Conservation (phyloP, 2,329 filamentous ascomycete genomes). For the Pseudogymnoascus sp. region DNA sequence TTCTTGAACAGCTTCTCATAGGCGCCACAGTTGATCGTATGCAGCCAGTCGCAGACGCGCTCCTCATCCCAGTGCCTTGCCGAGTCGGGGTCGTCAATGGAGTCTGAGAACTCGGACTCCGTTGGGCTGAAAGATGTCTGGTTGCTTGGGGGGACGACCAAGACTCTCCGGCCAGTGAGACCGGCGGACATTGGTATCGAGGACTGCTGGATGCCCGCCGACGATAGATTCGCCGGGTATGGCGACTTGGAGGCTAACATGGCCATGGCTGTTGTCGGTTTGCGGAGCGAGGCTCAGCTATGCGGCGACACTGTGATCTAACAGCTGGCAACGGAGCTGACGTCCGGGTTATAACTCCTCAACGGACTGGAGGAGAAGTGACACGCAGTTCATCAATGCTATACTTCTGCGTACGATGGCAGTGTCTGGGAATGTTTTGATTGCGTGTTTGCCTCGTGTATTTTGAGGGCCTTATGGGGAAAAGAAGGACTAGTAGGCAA, state of each 20-base stretch:
- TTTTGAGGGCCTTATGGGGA: not conserved
- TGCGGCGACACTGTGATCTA: not conserved
- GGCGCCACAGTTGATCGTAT: conserved; percentile 85
- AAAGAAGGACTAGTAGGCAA: conserved; percentile 6
- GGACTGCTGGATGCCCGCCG: conserved; percentile 39
- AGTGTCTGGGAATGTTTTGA: not conserved
- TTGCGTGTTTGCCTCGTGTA: conserved; percentile 8
- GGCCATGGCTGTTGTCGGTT: conserved; percentile 49
- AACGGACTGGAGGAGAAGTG: conserved; percentile 1
- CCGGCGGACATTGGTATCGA: conserved; percentile 45
- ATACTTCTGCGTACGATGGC: not conserved
- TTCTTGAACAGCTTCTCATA: conserved; percentile 85
- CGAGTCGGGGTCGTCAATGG: conserved; percentile 64
- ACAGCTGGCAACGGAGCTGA: not conserved
- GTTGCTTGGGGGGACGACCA: conserved; percentile 42
- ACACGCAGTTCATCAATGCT: conserved; percentile 8
- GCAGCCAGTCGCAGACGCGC: conserved; percentile 83
- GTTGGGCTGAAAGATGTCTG: conserved; percentile 70
- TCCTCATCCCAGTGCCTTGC: conserved; percentile 88
- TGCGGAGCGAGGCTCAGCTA: not conserved
- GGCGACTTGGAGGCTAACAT: conserved; percentile 72
- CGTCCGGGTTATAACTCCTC: conserved; percentile 10
- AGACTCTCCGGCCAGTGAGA: conserved; percentile 48
- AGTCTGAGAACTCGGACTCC: conserved; percentile 85
- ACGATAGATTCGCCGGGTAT: conserved; percentile 53